These are phyloP conservation scores for Nannochloropsis salina DNA, from an alignment of 108 stramenopile species.

Conservation along the genomic window DNA sequence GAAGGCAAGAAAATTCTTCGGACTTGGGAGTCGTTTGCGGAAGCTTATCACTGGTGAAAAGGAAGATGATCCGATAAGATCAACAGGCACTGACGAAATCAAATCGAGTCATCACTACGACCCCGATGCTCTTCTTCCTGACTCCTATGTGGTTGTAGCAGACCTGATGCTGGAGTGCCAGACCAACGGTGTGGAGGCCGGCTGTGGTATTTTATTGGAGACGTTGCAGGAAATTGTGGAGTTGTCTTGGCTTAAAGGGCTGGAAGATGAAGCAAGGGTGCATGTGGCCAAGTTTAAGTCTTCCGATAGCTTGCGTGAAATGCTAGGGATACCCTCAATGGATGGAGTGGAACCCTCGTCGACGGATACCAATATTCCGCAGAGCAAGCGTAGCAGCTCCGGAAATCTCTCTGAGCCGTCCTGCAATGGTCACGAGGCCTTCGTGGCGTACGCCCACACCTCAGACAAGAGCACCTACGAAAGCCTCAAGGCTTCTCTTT, in stretches of 20 bases:
- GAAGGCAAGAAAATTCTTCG: neutral
- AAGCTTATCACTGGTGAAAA: neutral
- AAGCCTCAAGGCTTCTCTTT: neutral
- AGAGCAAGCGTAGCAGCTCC: neutral
- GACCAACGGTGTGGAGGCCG: neutral
- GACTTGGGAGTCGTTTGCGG: neutral
- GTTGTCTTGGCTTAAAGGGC: neutral
- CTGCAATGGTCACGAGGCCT: neutral
- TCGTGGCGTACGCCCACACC: neutral
- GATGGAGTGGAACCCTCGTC: neutral
- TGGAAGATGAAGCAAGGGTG: neutral
- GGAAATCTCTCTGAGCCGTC: neutral
- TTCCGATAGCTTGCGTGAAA: conserved; percentile 7
- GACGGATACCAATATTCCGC: neutral
- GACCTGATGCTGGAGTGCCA: neutral
- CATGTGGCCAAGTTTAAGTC: neutral
- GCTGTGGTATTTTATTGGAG: neutral
- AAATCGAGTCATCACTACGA: neutral
- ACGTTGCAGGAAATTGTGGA: neutral
- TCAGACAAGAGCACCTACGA: neutral
- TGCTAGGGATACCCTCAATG: neutral
- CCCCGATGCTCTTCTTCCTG: neutral
- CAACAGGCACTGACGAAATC: neutral
- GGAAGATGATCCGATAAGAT: neutral
- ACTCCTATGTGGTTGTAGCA: neutral